Base-by-base conservation (phyloP, 768 basidiomycete genomes). In the Lactifluus hygrophoroides region DNA sequence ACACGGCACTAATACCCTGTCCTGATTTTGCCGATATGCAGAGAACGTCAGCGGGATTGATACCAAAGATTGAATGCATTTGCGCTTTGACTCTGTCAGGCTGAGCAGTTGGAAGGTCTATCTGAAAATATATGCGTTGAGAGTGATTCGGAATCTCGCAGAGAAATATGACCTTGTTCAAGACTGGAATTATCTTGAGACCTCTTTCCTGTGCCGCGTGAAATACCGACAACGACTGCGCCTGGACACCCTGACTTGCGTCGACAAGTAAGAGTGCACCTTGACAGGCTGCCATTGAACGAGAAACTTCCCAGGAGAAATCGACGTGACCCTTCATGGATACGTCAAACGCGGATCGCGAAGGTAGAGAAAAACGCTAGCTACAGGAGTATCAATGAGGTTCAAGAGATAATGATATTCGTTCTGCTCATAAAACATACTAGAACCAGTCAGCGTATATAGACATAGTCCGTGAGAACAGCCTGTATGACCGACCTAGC, bases 221-320 rank as follows among this genome's bases (percentile, higher is more conserved):
- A 65, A 89, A 94, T 5, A 98, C 95, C 0, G 91, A 95, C 53
- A 99, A 84, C 14, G 94, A 93, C 72, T 99, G 96, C 0, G 96
- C 96, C 72, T 99, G 96, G 8, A 99, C 85, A 17, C 96, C 96
- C 75, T 95, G 94, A 52, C 90, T 92, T n/a, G 92, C 91, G 68
- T 99, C 96, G 2, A 98, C 94, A 65, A 97, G 73, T 9, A 81
- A 67, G 25, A 85, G 58, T 3, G 91, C 95, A 9, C 96, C 96
- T 74, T 99, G 90, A 64, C 90, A 96, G 32, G 95, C 93, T 3
- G 92, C 86, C 40, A 98, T 73, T 27, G 90, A 93, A 48, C 96
- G 82, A 16, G 92, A 88, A 34, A 99, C 92, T 71, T 98, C 95
- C 85, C 93, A 96, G 57, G 91, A 82, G 72, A 99, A 99, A 74